Evolutionary conservation across 2,329 filamentous ascomycete genomes (phyloP).

Genomic region (Arthrobotrys conoides): DNA sequence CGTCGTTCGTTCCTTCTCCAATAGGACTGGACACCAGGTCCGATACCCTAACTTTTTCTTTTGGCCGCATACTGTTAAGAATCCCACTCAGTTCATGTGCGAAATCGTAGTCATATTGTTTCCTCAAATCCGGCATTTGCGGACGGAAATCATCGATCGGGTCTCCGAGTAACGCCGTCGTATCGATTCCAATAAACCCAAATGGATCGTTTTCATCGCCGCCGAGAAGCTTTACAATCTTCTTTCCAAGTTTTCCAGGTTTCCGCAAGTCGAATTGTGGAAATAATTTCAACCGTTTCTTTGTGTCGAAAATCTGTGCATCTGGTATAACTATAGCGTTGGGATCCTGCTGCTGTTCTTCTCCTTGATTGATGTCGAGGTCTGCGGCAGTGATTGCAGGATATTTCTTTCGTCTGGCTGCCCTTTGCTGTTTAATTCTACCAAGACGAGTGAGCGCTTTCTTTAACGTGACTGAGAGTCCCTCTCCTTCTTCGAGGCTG

Average conservation of each 20-base stretch:
- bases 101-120: not conserved
- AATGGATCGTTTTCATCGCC: not conserved
- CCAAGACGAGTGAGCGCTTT: too few relatives aligned
- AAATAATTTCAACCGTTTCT: too few relatives aligned
- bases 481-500: not conserved
- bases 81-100: not conserved
- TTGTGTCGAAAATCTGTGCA: too few relatives aligned
- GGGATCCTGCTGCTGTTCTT: not conserved
- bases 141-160: not conserved
- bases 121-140: not conserved
- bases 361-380: not conserved
- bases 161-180: not conserved
- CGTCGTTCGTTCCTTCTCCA: too few relatives aligned
- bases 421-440: too few relatives aligned
- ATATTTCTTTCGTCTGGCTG: not conserved
- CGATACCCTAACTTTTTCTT: too few relatives aligned
- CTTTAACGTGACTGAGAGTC: not conserved
- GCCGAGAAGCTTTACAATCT: not conserved
- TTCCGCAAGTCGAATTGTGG: too few relatives aligned
- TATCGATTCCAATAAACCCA: not conserved
- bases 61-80: not conserved
- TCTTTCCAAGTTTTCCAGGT: too few relatives aligned
- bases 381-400: not conserved
- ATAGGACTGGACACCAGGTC: too few relatives aligned
- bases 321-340: not conserved